phyloP scores from a whole-genome alignment of 768 basidiomycete genomes.

The Termitomyces sp. region DNA sequence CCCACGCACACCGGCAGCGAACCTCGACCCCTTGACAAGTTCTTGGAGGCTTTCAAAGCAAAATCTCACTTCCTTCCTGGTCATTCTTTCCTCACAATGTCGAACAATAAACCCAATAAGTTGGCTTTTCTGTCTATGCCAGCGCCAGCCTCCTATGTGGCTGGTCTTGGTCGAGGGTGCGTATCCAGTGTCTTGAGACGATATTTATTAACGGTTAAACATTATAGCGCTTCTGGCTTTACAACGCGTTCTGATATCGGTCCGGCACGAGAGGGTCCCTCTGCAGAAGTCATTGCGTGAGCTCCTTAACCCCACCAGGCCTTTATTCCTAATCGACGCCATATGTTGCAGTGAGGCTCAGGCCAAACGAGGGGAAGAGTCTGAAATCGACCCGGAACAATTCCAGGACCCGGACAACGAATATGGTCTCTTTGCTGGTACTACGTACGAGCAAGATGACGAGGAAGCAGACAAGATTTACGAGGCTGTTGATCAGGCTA shows the following conservation, averaged over 20 bases:
- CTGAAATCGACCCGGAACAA: constrained; percentile 84
- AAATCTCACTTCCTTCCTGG: background rate
- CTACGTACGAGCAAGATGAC: constrained; percentile 94
- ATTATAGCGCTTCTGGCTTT: constrained; percentile 85
- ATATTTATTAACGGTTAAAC: constrained; percentile 2
- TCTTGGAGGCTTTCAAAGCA: background rate
- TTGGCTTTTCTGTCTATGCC: constrained; percentile 88
- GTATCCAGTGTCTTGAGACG: constrained; percentile 20
- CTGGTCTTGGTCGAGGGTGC: constrained; percentile 96
- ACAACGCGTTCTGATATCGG: constrained; percentile 99
- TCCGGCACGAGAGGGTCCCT: constrained; percentile 93
- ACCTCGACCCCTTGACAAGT: background rate
- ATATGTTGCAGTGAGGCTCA: constrained; percentile 72
- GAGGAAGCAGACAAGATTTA: constrained; percentile 97
- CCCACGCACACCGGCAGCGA: background rate
- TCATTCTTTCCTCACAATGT: constrained; percentile 7
- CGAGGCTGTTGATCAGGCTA: constrained; percentile 83
- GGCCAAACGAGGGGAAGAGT: constrained; percentile 81
- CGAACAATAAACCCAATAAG: constrained; percentile 59
- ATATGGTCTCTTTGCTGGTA: constrained; percentile 92
- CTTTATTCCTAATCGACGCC: background rate
- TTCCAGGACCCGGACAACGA: constrained; percentile 98
- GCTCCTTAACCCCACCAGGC: constrained; percentile 22
- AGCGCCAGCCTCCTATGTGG: constrained; percentile 95
- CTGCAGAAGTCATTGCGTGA: constrained; percentile 86